A percentile compares a stretch with the other conserved stretches of the same genome.
These are phyloP conservation scores for Pseudodiploospora longispora DNA, from an alignment of 2,329 filamentous ascomycete species.

Conservation along the genomic window DNA sequence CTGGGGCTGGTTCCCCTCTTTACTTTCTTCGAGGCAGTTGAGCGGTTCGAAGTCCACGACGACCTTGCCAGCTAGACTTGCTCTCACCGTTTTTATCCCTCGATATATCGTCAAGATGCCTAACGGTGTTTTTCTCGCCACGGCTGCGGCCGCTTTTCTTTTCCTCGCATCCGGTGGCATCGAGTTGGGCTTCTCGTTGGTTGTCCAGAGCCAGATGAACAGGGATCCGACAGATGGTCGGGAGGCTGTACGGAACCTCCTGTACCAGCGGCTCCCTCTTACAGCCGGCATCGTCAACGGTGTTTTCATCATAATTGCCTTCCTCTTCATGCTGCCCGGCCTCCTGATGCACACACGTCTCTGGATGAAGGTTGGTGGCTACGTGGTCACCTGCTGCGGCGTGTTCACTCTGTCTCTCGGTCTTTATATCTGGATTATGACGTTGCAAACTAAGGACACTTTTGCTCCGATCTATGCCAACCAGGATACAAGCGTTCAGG, in stretches of 20 bases:
- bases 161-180: conserved; percentile 47
- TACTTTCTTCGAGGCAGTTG: too few species aligned
- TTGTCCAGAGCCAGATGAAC: conserved; percentile 40
- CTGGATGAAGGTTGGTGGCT: conserved; percentile 64
- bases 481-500: conserved; percentile 51
- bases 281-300: conserved; percentile 65
- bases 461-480: conserved; percentile 53
- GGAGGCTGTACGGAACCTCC: conserved; percentile 41
- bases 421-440: conserved; percentile 64
- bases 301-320: conserved; percentile 62
- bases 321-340: conserved; percentile 62
- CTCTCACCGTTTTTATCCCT: not conserved
- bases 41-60: too few species aligned
- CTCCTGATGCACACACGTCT: conserved; percentile 57
- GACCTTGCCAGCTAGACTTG: too few species aligned
- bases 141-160: conserved; percentile 39
- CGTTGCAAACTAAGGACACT: conserved; percentile 57
- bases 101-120: conserved; percentile 31
- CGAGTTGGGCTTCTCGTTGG: conserved; percentile 46
- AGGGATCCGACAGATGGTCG: conserved; percentile 35
- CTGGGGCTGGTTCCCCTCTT: too few species aligned
- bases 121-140: conserved; percentile 46
- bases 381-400: conserved; percentile 52
- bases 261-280: conserved; percentile 47
- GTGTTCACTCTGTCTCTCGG: conserved; percentile 60